These are phyloP conservation scores for Mycothermus thermophilus DNA, from an alignment of 495 filamentous ascomycete genomes.

Conservation along the genomic window DNA sequence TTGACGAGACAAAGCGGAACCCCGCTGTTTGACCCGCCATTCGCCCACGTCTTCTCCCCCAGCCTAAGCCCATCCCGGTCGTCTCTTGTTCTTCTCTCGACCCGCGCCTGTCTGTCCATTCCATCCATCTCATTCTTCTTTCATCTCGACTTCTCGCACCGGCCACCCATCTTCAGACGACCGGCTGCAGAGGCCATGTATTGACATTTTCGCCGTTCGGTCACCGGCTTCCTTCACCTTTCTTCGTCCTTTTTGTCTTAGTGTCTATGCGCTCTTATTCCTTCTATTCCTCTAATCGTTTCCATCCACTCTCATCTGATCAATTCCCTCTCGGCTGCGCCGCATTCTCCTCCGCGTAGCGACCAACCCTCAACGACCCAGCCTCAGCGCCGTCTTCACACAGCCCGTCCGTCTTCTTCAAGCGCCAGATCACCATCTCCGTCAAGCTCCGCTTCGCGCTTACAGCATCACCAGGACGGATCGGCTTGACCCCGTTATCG, in stretches of 20 bases:
- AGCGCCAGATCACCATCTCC: too few species aligned
- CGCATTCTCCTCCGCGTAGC: slow-evolving; percentile 8
- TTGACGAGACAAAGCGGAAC: slow-evolving; percentile 8
- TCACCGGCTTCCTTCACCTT: slow-evolving; percentile 1
- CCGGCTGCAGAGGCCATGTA: slow-evolving; percentile 5
- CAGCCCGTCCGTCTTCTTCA: background rate
- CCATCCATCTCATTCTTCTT: too few species aligned
- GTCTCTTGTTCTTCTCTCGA: too few species aligned
- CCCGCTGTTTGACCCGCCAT: slow-evolving; percentile 6
- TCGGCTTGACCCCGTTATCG: too few species aligned
- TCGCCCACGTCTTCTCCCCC: background rate
- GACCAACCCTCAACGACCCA: slow-evolving; percentile 1
- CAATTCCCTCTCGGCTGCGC: slow-evolving; percentile 8
- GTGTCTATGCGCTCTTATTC: background rate
- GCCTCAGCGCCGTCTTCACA: slow-evolving; percentile 3
- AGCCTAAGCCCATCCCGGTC: background rate
- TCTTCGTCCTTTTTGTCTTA: slow-evolving; percentile 1
- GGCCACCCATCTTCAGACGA: background rate
- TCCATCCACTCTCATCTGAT: background rate
- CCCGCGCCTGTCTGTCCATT: too few species aligned
- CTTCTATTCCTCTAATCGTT: too few species aligned
- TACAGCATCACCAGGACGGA: too few species aligned
- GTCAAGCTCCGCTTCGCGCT: too few species aligned
- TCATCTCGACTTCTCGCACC: background rate
- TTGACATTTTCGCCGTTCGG: slow-evolving; percentile 5